Evolutionary conservation across 805 yeast genomes (phyloP).

Genomic region (Starmerella gropengiesseri): DNA sequence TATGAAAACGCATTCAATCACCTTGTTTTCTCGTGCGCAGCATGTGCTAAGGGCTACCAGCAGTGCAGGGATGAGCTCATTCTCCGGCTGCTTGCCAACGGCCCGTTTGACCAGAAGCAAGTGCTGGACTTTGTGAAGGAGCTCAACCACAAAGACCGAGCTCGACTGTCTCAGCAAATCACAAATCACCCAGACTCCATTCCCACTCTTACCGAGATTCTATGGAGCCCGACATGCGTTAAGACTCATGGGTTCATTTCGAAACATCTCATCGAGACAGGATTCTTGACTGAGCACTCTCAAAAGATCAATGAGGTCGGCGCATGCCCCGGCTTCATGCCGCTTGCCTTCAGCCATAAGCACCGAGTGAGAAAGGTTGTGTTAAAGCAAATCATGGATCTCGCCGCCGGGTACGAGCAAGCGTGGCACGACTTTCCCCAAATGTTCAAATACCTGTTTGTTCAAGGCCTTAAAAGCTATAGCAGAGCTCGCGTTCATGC

Average conservation of each 20-base stretch:
- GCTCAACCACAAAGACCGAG: constrained; percentile 12
- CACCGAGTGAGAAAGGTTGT: neutral
- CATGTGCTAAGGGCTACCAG: constrained; percentile 18
- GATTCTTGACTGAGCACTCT: neutral
- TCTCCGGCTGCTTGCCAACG: constrained; percentile 2
- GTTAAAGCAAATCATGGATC: neutral
- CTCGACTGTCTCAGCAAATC: constrained; percentile 5
- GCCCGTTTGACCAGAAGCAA: neutral
- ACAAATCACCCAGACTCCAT: neutral
- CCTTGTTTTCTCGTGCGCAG: constrained; percentile 10
- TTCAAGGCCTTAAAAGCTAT: constrained; percentile 12
- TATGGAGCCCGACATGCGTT: constrained; percentile 18
- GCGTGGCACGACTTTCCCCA: constrained; percentile 9
- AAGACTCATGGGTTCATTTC: constrained; percentile 1
- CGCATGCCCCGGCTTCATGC: constrained; percentile 8
- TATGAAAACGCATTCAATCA: constrained; percentile 1
- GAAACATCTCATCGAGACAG: constrained; percentile 1
- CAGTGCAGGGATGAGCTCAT: constrained; percentile 1
- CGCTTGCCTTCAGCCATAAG: neutral
- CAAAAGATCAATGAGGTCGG: neutral
- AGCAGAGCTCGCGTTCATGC: constrained; percentile 13
- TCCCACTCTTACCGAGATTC: constrained; percentile 12
- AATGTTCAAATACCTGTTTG: constrained; percentile 5
- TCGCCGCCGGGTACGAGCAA: neutral
- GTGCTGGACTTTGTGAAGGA: constrained; percentile 9